Evolutionary conservation across 345 rosid genomes (phyloP).

Genomic region (Luvunga scandens): DNA sequence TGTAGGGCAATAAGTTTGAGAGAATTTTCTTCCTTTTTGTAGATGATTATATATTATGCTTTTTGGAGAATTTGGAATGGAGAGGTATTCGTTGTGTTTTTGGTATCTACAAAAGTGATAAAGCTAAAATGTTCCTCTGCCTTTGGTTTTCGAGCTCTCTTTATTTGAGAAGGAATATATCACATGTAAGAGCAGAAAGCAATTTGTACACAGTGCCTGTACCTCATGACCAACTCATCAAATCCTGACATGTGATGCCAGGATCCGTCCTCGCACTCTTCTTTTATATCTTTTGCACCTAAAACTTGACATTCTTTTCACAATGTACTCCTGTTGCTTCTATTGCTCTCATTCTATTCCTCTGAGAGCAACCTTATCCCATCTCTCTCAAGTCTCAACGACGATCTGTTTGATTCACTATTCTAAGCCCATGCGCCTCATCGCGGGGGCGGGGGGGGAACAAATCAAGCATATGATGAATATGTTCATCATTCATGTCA

Average conservation of each 20-base stretch:
- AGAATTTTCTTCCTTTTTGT: background rate
- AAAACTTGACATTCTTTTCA: constrained; percentile 34
- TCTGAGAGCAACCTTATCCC: too few species aligned
- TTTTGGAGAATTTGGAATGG: constrained; percentile 20
- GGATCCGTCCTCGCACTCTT: constrained; percentile 41
- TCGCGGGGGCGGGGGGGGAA: too few species aligned
- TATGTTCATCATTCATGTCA: too few species aligned
- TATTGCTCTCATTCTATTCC: background rate
- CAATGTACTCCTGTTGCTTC: background rate
- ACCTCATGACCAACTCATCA: constrained; percentile 11
- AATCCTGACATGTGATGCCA: constrained; percentile 34
- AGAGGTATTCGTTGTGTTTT: constrained; percentile 25
- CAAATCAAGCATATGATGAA: too few species aligned
- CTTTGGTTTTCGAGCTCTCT: constrained; percentile 8
- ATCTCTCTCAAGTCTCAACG: background rate
- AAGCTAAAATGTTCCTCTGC: constrained; percentile 20
- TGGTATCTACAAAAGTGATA: constrained; percentile 22
- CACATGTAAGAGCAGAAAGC: background rate
- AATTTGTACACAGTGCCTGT: constrained; percentile 13
- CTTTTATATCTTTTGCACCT: background rate
- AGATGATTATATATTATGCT: background rate
- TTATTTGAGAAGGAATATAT: background rate
- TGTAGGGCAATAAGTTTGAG: constrained; percentile 5
- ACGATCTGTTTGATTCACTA: too few species aligned
- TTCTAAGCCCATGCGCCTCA: too few species aligned